Evolutionary conservation across 2,329 filamentous ascomycete genomes (phyloP).

Genomic region (Trichophyton schoenleinii): DNA sequence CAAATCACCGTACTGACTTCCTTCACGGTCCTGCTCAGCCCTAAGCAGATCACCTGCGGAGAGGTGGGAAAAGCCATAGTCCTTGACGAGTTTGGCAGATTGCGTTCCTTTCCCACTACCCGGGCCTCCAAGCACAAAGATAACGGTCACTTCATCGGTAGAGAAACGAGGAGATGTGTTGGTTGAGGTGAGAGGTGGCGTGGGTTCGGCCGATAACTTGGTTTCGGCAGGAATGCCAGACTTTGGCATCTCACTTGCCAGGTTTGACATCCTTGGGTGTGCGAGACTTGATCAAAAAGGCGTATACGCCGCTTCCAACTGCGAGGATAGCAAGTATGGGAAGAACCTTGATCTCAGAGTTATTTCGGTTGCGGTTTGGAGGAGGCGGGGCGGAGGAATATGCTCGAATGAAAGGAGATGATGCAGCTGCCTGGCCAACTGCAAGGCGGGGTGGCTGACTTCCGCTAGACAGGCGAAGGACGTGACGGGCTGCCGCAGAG

Average conservation of each 20-base stretch:
- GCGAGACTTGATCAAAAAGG: constrained; percentile 39
- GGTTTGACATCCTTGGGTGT: constrained; percentile 19
- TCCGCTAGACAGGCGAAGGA: background rate
- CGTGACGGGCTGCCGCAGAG: background rate
- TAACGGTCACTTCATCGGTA: constrained; percentile 67
- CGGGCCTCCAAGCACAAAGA: constrained; percentile 93
- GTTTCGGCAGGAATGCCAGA: constrained; percentile 14
- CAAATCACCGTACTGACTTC: constrained; percentile 79
- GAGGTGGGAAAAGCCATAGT: constrained; percentile 86
- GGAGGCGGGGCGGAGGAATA: constrained; percentile 8
- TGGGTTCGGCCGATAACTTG: constrained; percentile 20
- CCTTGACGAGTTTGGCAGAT: constrained; percentile 71
- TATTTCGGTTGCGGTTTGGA: constrained; percentile 17
- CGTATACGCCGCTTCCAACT: constrained; percentile 39
- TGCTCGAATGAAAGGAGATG: background rate
- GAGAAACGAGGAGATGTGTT: constrained; percentile 61
- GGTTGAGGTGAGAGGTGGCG: constrained; percentile 37
- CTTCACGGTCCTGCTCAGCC: constrained; percentile 78
- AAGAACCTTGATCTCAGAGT: constrained; percentile 30
- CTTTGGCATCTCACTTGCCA: constrained; percentile 1
- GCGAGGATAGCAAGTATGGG: constrained; percentile 35
- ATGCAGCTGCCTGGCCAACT: background rate
- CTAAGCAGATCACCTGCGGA: constrained; percentile 87
- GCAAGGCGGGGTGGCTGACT: background rate
- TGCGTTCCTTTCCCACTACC: constrained; percentile 96